Percentiles rank a stretch among this genome's conserved stretches.
Conservation (phyloP, 139 green algal species). For the Tetraselmis striata region DNA sequence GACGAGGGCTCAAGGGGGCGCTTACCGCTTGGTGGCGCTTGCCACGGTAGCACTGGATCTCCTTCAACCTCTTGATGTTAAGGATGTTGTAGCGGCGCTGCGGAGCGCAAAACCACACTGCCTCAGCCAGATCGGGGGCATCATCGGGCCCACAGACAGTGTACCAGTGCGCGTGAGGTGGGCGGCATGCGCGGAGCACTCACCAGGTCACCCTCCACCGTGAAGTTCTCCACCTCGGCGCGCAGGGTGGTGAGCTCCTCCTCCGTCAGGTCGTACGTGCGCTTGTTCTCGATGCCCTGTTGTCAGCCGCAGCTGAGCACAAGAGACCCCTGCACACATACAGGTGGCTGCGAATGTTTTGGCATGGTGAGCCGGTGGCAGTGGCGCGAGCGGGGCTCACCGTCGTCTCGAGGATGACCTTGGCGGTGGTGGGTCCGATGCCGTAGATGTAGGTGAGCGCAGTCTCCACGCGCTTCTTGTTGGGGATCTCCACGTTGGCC, state of each 20-base stretch:
- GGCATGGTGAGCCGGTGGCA: too few relatives aligned
- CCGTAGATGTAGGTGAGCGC: constrained; percentile 96
- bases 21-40: constrained; percentile 62
- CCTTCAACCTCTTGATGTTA: constrained; percentile 97
- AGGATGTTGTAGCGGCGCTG: constrained; percentile 72
- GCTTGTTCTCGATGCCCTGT: constrained; percentile 93
- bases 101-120: neutral
- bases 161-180: neutral
- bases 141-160: too few relatives aligned
- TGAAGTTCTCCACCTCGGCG: constrained; percentile 87
- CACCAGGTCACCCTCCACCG: constrained; percentile 81
- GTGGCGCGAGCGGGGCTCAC: constrained; percentile 25
- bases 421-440: constrained; percentile 86
- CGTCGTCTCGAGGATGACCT: constrained; percentile 76
- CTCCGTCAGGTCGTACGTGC: constrained; percentile 86
- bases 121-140: too few relatives aligned
- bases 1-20: too few relatives aligned
- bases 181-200: constrained; percentile 1
- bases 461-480: constrained; percentile 91
- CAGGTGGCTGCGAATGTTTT: too few relatives aligned
- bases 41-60: constrained; percentile 96
- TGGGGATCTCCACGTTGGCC: constrained; percentile 96
- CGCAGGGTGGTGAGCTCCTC: constrained; percentile 92
- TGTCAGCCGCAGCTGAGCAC: too few relatives aligned
- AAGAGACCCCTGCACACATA: neutral